Evolutionary conservation across 179 eudicot species (phyloP), one percentile per base, ranked within the genome.

Genomic region (Beta corolliflora): DNA sequence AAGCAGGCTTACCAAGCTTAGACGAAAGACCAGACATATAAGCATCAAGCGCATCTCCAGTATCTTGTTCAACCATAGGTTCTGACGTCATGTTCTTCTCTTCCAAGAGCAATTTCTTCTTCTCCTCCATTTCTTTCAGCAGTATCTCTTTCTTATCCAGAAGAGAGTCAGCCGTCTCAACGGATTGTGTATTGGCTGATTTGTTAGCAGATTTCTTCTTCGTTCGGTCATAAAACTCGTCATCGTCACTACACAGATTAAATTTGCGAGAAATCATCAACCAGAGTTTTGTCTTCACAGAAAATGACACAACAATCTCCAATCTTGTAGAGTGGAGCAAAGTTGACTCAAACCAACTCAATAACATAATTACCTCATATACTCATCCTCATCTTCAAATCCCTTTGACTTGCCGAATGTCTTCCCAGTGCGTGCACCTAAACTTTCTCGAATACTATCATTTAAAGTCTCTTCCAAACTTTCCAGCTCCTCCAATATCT

Each of bases 81-180:
- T 79, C 86, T 50, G 87, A 79, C 50, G 84, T 58, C 81, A 86
- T 90, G 36, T 85, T 88, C 87, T 89, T 88, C 88, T 96, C 97
- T 48, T 90, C 95, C 36, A 48, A 31, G 76, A 94, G 89, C 82
- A 88, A 79, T 87, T 87, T 87, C 67, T 78, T 86, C 87, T 87
- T 91, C 80, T 90, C 98, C 77, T 94, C 97, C 84, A 96, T 94
- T 79, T 94, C 91, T 83, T 84, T 84, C 67, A 82, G 23, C 69
- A 96, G 76, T 15, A 85, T 87, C 70, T 91, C 94, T 89, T 88
- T 91, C 91, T 94, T 96, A 82, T 93, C 99, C 78, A 96, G 89
- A 84, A 94, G 98, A 84, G 97, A 88, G 80, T 94, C 98, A 54
- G 99, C 99, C 23, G 99, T 94, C 89, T 96, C 99, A 79, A 96